A percentile compares a stretch with the other conserved stretches of the same genome.
These are phyloP conservation scores for Corymbia calophylla DNA, from an alignment of 441 rosid genomes.

Conservation along the genomic window DNA sequence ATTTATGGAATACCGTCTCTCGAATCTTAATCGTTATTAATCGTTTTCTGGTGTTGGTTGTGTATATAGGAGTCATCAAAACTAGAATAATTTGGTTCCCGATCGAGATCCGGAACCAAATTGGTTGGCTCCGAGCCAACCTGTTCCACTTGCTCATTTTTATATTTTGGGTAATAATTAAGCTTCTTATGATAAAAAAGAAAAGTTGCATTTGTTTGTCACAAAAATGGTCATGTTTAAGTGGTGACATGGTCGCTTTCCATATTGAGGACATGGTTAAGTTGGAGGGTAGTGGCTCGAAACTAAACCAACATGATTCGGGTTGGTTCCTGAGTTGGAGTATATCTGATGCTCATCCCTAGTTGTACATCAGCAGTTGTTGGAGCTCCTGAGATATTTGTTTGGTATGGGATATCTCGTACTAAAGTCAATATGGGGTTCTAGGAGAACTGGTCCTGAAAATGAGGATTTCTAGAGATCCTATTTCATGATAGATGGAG, in stretches of 20 bases:
- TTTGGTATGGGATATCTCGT: not conserved
- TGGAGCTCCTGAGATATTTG: not conserved
- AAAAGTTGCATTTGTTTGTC: no score
- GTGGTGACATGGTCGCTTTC: not conserved
- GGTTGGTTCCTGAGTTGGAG: not conserved
- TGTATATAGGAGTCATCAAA: not conserved
- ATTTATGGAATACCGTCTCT: no score
- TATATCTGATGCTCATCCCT: not conserved
- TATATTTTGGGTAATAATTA: not conserved
- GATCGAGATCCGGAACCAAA: not conserved
- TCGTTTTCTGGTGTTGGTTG: not conserved
- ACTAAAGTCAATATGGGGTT: not conserved
- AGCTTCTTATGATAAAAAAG: no score
- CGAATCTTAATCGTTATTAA: no score
- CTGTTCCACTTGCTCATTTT: not conserved
- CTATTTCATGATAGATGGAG: no score
- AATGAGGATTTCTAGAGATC: no score
- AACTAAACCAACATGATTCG: not conserved
- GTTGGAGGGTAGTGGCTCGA: not conserved
- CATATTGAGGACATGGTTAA: not conserved
- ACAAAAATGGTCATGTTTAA: not conserved
- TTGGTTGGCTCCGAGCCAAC: not conserved
- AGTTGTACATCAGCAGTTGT: not conserved
- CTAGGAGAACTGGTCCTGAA: not conserved
- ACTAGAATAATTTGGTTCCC: no score